A percentile compares a stretch with the other conserved stretches of the same genome.
These are phyloP conservation scores for Cupressus sempervirens DNA, from an alignment of 75 land plant genomes.

Conservation along the genomic window DNA sequence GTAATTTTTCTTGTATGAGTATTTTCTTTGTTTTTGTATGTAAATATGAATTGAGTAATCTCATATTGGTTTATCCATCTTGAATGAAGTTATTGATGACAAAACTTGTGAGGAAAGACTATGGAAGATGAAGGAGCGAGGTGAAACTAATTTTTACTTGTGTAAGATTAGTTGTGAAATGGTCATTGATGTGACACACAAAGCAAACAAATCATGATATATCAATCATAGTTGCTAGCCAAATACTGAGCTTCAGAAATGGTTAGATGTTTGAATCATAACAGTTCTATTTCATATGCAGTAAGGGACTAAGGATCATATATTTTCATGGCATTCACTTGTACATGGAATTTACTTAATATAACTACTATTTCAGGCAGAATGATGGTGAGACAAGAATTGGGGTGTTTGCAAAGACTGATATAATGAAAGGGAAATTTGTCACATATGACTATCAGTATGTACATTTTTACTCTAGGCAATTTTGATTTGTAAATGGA, in stretches of 20 bases:
- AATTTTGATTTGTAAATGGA: neutral
- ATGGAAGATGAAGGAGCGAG: constrained; percentile 90
- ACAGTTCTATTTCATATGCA: neutral
- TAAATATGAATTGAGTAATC: constrained; percentile 6
- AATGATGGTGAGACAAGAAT: constrained; percentile 87
- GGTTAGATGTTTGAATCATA: constrained; percentile 29
- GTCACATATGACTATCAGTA: constrained; percentile 94
- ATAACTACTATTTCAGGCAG: constrained; percentile 37
- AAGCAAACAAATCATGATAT: constrained; percentile 84
- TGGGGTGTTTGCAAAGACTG: constrained; percentile 81
- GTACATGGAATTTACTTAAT: constrained; percentile 1
- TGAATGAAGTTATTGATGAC: constrained; percentile 81
- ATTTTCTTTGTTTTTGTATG: neutral
- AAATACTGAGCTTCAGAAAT: constrained; percentile 93
- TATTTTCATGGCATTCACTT: neutral
- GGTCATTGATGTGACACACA: constrained; percentile 96
- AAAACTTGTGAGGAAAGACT: constrained; percentile 94
- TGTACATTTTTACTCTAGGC: constrained; percentile 18
- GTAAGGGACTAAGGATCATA: neutral
- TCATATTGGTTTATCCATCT: constrained; percentile 4
- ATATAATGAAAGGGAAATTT: constrained; percentile 66
- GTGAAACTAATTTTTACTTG: constrained; percentile 85
- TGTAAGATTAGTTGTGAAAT: constrained; percentile 85
- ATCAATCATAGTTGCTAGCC: constrained; percentile 93
- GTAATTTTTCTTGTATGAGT: constrained; percentile 2